Base-by-base conservation (phyloP, 192 early-diverging fungal species). In the Kickxella alabastrina region DNA sequence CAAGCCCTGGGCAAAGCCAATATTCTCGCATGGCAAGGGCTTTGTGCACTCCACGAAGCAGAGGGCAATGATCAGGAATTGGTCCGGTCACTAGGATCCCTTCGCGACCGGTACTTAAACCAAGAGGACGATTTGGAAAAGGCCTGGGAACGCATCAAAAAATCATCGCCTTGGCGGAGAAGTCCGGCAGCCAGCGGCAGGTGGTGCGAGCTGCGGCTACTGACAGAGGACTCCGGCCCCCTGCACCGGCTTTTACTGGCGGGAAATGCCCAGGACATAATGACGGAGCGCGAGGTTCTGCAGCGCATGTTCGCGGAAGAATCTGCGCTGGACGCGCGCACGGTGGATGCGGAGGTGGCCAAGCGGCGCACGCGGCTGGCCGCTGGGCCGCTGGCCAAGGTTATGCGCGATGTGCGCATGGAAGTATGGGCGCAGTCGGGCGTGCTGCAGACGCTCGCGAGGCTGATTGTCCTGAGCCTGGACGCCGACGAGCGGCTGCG, bases 11-110 rank as follows among this genome's bases (percentile, higher is more conserved):
- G 75, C 45, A 57, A 66, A 25, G 77, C 82, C 0, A 76, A 80
- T 23, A 48, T 68, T 1, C 71, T 90, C 6, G 88, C 85, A 9
- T 87, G 84, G 74, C 83, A 90, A 67, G 85, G 85, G 14, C 35
- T 82, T 1, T 73, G 71, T 22, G 80, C 79, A 28, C 80, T 90
- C 28, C 84, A 84, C 46, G 87, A 90, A 27, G 54, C 66, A 4
- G 21, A 51, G 9, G 44, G 44, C 2, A 47, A 57, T 35, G 31
- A 7, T 17, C 39, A 38, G 10, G 59, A 75, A 19, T 46, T 75
- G 58, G 38, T 57, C 21, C 19, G 29, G n/a, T 54, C 70, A n/a
- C 49, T 75, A 31, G 38, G 10, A 9, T 48, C n/a, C 2, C 45
- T 75, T 10, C 62, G 56, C n/a, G 55, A 54, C 5, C 47, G 65